A percentile compares a stretch with the other conserved stretches of the same genome.
These are phyloP conservation scores for Closterium sp. DNA, from an alignment of 139 green algal genomes.

Conservation along the genomic window DNA sequence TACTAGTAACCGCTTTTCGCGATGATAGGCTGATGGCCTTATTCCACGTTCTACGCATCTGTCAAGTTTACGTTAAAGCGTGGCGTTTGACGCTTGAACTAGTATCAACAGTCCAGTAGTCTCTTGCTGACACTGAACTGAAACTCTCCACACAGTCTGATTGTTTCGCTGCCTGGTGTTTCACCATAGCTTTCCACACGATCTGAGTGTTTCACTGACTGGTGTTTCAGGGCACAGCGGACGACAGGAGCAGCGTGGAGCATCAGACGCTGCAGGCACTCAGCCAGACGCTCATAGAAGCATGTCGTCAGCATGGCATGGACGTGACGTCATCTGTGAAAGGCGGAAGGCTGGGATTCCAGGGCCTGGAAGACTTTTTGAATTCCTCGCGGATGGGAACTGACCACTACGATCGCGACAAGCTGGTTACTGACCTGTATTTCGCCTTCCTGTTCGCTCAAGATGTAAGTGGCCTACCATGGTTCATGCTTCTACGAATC, in stretches of 20 bases:
- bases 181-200: no score
- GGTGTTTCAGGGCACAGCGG: not conserved
- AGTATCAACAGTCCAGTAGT: not conserved
- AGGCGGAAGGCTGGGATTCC: not conserved
- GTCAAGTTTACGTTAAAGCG: no score
- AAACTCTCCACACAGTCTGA: not conserved
- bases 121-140: not conserved
- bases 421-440: constrained; percentile 36
- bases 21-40: not conserved
- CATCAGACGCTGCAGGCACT: not conserved
- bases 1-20: no score
- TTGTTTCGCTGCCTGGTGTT: not conserved
- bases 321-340: not conserved
- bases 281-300: not conserved
- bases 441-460: constrained; percentile 12
- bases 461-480: not conserved
- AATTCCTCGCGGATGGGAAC: constrained; percentile 32
- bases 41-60: not conserved
- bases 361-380: constrained; percentile 20
- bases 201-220: not conserved
- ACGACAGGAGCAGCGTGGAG: not conserved
- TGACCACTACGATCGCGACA: constrained; percentile 37
- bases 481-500: not conserved
- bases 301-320: not conserved
- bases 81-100: no score